These are phyloP conservation scores for Mortierella hygrophila DNA, from an alignment of 192 early-diverging fungal genomes.

Conservation along the genomic window DNA sequence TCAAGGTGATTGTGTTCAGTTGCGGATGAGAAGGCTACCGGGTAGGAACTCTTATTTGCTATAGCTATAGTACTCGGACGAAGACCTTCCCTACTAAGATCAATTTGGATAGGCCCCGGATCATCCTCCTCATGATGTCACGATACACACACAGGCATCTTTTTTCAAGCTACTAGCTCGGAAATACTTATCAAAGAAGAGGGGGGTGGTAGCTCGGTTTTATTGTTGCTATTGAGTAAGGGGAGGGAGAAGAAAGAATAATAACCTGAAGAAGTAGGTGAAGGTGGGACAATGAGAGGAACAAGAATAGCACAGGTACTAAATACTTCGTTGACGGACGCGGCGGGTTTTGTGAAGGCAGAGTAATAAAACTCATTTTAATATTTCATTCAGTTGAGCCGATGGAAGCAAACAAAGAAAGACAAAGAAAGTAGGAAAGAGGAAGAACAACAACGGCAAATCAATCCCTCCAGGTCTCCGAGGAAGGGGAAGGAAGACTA, in stretches of 20 bases:
- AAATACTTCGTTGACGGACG: too few relatives aligned
- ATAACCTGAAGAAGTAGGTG: background rate
- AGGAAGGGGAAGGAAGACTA: background rate
- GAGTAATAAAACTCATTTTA: background rate
- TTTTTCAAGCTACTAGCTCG: too few relatives aligned
- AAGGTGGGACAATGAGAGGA: background rate
- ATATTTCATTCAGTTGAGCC: constrained; percentile 2
- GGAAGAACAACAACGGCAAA: background rate
- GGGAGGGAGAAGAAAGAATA: background rate
- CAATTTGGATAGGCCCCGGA: too few relatives aligned
- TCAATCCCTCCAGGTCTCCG: background rate
- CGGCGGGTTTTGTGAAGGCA: background rate
- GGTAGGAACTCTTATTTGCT: too few relatives aligned
- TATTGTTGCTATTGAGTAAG: background rate
- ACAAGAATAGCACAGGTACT: constrained; percentile 1
- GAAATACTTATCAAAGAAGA: too few relatives aligned
- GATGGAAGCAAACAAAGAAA: background rate
- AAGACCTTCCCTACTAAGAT: too few relatives aligned
- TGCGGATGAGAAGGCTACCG: too few relatives aligned
- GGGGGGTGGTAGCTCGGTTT: background rate
- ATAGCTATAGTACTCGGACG: too few relatives aligned
- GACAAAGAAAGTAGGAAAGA: background rate
- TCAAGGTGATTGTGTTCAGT: too few relatives aligned
- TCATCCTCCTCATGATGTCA: too few relatives aligned
- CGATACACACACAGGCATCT: too few relatives aligned